These are phyloP conservation scores for Globisporangium alternatum DNA, from an alignment of 352 stramenopile species.

Conservation along the genomic window DNA sequence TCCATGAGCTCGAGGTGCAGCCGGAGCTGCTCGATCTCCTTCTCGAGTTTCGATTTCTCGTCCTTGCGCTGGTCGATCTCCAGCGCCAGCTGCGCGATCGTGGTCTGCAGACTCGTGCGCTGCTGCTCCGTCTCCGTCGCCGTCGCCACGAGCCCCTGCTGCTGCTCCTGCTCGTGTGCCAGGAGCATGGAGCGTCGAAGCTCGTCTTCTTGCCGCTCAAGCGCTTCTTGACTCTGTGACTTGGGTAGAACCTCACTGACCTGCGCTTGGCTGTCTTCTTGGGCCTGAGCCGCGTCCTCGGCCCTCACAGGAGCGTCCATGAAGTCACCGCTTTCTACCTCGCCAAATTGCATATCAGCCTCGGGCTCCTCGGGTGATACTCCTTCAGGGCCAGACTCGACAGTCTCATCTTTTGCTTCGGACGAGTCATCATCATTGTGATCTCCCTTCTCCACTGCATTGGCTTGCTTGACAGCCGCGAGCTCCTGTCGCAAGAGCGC, in stretches of 20 bases:
- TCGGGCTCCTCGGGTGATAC: neutral
- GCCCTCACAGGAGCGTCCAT: neutral
- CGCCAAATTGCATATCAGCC: neutral
- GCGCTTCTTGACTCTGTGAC: neutral
- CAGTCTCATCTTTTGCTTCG: neutral
- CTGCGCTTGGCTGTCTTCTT: neutral
- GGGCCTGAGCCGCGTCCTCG: neutral
- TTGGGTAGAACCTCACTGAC: neutral
- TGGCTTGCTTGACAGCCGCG: neutral
- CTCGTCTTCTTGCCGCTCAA: neutral
- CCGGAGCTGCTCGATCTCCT: constrained; percentile 58
- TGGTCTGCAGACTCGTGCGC: constrained; percentile 17
- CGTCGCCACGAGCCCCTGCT: constrained; percentile 15
- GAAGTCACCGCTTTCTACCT: neutral
- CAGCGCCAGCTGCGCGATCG: constrained; percentile 27
- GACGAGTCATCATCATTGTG: neutral
- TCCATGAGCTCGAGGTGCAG: constrained; percentile 58
- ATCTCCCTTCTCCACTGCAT: neutral
- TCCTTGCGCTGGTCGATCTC: constrained; percentile 37
- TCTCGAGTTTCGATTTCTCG: constrained; percentile 54
- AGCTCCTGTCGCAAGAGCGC: constrained; percentile 29
- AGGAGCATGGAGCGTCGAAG: neutral
- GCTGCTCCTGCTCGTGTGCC: constrained; percentile 12
- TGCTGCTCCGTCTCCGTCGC: constrained; percentile 18
- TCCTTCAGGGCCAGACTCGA: neutral